Evolutionary conservation across 331 rosid species (phyloP).

Genomic region (Arachis monticola): DNA sequence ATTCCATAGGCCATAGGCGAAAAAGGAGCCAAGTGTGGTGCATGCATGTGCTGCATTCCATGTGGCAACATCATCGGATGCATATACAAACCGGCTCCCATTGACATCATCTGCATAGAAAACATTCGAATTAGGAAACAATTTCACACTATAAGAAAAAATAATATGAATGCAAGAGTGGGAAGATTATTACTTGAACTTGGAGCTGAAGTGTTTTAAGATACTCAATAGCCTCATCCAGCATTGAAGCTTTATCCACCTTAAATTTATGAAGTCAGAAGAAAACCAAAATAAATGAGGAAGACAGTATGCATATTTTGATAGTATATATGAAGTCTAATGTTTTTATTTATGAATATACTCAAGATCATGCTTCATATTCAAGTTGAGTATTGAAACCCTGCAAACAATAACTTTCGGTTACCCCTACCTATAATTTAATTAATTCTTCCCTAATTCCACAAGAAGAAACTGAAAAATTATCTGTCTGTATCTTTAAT

Average conservation of each 20-base stretch:
- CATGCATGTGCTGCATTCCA: slow-evolving; percentile 84
- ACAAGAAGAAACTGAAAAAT: slow-evolving; percentile 25
- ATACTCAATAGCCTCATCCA: slow-evolving; percentile 98
- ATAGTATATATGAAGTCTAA: slow-evolving; percentile 12
- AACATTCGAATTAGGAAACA: slow-evolving; percentile 42
- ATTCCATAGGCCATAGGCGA: slow-evolving; percentile 79
- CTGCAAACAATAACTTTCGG: slow-evolving; percentile 26
- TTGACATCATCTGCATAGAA: slow-evolving; percentile 86
- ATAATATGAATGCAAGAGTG: slow-evolving; percentile 3
- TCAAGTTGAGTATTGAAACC: slow-evolving; percentile 35
- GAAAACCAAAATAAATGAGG: slow-evolving; percentile 34
- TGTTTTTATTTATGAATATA: slow-evolving; percentile 20
- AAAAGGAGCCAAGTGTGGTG: slow-evolving; percentile 77
- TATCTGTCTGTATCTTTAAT: slow-evolving; percentile 26
- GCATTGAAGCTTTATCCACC: slow-evolving; percentile 99
- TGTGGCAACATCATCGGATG: slow-evolving; percentile 81
- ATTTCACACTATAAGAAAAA: slow-evolving; percentile 24
- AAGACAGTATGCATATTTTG: slow-evolving; percentile 19
- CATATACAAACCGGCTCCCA: slow-evolving; percentile 95
- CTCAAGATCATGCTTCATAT: slow-evolving; percentile 29
- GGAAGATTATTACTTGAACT: slow-evolving; percentile 68
- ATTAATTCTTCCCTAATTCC: slow-evolving; percentile 23
- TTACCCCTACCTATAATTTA: slow-evolving; percentile 22
- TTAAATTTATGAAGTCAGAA: slow-evolving; percentile 45
- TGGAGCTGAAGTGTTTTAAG: slow-evolving; percentile 97